Conservation (phyloP, 2,329 filamentous ascomycete genomes). For the Ustilaginoidea virens region DNA sequence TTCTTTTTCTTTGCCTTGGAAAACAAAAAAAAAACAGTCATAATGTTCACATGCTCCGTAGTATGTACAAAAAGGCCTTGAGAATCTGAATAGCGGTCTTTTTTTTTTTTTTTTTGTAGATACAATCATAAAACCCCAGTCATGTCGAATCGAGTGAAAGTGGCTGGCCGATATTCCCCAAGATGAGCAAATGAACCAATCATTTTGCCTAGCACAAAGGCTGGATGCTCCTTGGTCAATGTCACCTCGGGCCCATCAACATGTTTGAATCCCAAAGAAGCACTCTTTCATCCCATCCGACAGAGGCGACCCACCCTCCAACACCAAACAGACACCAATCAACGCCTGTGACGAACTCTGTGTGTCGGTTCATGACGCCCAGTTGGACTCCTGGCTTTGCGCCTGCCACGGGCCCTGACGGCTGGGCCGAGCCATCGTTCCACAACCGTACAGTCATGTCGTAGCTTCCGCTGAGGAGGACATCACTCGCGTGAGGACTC, state of each 20-base stretch:
- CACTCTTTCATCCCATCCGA: slow-evolving; percentile 85
- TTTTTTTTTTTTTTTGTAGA: background rate
- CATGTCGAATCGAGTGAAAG: too few species aligned
- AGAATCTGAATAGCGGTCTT: too few species aligned
- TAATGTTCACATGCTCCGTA: background rate
- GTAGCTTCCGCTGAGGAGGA: slow-evolving; percentile 80
- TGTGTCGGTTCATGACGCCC: slow-evolving; percentile 81
- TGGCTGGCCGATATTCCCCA: too few species aligned
- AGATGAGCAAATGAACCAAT: background rate
- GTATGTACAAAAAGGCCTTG: too few species aligned
- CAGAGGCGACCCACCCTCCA: slow-evolving; percentile 89
- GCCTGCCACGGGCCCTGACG: slow-evolving; percentile 18
- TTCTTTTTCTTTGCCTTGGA: too few species aligned
- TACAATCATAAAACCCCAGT: background rate
- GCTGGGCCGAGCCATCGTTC: slow-evolving; percentile 52
- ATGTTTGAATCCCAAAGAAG: slow-evolving; percentile 78
- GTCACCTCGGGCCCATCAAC: slow-evolving; percentile 18
- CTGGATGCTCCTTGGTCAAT: too few species aligned
- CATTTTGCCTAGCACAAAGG: too few species aligned
- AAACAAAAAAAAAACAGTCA: background rate
- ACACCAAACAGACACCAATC: slow-evolving; percentile 97
- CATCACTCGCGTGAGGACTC: slow-evolving; percentile 85
- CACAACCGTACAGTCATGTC: slow-evolving; percentile 96
- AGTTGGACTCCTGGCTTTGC: slow-evolving; percentile 51
- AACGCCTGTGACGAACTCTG: slow-evolving; percentile 89